Percentiles rank a stretch among this genome's conserved stretches.
Evolutionary conservation across 2,329 filamentous ascomycete genomes (phyloP).

Genomic region (Alternaria tenuissima): DNA sequence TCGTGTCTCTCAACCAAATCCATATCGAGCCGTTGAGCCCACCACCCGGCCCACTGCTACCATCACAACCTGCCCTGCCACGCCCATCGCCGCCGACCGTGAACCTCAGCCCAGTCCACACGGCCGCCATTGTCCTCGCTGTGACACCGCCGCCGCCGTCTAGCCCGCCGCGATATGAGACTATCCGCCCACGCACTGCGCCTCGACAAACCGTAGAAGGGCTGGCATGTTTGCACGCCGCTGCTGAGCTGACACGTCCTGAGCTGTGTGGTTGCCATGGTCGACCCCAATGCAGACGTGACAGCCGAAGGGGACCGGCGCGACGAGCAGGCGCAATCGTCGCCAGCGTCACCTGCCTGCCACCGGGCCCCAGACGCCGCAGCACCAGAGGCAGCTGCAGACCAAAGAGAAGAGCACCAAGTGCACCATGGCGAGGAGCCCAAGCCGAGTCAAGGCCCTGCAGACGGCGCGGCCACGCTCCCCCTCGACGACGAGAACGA

Average conservation of each 20-base stretch:
- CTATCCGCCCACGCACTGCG: constrained; percentile 23
- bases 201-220: constrained; percentile 20
- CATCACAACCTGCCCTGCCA: neutral
- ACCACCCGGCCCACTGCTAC: constrained; percentile 6
- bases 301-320: constrained; percentile 31
- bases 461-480: neutral
- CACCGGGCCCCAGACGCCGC: constrained; percentile 26
- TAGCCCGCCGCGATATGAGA: constrained; percentile 40
- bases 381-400: constrained; percentile 19
- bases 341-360: constrained; percentile 26
- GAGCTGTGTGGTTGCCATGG: constrained; percentile 42
- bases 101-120: constrained; percentile 1
- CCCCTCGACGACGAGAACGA: constrained; percentile 40
- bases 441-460: constrained; percentile 19
- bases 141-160: constrained; percentile 2
- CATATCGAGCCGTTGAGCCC: constrained; percentile 25
- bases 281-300: constrained; percentile 35
- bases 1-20: constrained; percentile 28
- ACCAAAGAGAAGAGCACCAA: neutral
- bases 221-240: constrained; percentile 46
- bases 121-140: constrained; percentile 8
- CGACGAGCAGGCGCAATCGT: constrained; percentile 21
- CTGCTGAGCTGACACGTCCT: constrained; percentile 37
- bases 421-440: constrained; percentile 10
- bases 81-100: neutral